Evolutionary conservation across 495 filamentous ascomycete species (phyloP).

Genomic region (Rhypophila decipiens): DNA sequence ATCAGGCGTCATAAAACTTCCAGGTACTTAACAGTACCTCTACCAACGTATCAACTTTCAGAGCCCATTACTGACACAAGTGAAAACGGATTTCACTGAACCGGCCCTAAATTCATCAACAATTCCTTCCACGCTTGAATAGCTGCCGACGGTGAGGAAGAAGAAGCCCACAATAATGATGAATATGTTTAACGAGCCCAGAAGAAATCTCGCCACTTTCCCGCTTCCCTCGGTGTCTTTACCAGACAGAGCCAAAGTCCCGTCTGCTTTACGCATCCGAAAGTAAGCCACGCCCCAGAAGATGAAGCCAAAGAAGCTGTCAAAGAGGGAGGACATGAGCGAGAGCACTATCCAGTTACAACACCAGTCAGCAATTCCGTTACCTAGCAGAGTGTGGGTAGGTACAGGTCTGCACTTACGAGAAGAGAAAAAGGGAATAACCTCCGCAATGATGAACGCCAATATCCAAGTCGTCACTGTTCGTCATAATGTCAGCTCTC

Average conservation of each 20-base stretch:
- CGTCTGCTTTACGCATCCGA: conserved; percentile 67
- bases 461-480: conserved; percentile 59
- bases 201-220: conserved; percentile 57
- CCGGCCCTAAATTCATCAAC: conserved; percentile 52
- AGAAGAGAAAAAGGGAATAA: conserved; percentile 86
- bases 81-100: conserved; percentile 53
- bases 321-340: conserved; percentile 84
- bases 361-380: background rate
- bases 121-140: conserved; percentile 66
- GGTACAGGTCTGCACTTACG: conserved; percentile 21
- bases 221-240: conserved; percentile 48
- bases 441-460: conserved; percentile 80
- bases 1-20: too few relatives aligned
- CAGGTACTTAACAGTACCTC: too few relatives aligned
- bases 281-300: conserved; percentile 90
- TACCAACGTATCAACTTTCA: too few relatives aligned
- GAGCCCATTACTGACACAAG: conserved; percentile 53
- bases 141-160: conserved; percentile 72
- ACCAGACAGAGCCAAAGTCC: conserved; percentile 54
- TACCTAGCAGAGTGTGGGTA: background rate
- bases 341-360: conserved; percentile 62
- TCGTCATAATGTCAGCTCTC: background rate
- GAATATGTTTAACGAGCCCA: conserved; percentile 57
- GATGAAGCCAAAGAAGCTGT: conserved; percentile 90
- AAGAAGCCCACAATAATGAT: conserved; percentile 68